Evolutionary conservation across 2,329 filamentous ascomycete species (phyloP).

Genomic region (Hypoxylon sp.): DNA sequence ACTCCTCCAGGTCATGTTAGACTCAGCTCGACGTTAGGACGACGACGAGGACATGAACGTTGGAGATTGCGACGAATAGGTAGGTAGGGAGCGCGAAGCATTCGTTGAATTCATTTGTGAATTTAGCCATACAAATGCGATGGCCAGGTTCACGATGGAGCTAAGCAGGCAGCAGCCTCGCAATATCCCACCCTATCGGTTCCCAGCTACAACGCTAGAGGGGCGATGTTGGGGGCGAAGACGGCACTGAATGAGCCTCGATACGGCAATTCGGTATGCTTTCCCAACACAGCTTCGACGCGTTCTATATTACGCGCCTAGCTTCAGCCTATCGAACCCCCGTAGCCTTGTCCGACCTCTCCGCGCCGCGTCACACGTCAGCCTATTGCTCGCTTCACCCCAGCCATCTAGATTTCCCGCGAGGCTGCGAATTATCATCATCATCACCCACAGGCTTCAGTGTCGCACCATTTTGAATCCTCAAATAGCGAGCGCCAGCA

Average conservation of each 20-base stretch:
- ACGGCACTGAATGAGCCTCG: constrained; percentile 21
- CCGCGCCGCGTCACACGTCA: constrained; percentile 40
- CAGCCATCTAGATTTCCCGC: constrained; percentile 29
- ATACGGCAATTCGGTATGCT: constrained; percentile 25
- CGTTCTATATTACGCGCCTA: constrained; percentile 34
- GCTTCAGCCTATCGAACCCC: constrained; percentile 20
- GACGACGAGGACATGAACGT: constrained; percentile 19
- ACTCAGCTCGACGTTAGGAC: constrained; percentile 20
- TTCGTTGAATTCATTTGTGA: constrained; percentile 24
- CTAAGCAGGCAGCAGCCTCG: constrained; percentile 42
- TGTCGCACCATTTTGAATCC: constrained; percentile 25
- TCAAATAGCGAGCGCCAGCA: constrained; percentile 3
- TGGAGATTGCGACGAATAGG: constrained; percentile 19
- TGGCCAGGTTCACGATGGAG: constrained; percentile 26
- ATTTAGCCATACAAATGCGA: constrained; percentile 30
- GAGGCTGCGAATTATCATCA: constrained; percentile 27
- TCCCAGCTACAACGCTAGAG: constrained; percentile 26
- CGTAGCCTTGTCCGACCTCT: constrained; percentile 18
- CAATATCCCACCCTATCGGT: constrained; percentile 15
- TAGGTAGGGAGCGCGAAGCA: constrained; percentile 18
- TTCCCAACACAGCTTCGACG: constrained; percentile 18
- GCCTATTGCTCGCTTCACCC: constrained; percentile 35
- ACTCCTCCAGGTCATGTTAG: constrained; percentile 19
- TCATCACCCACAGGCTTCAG: constrained; percentile 7
- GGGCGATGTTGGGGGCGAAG: constrained; percentile 25